phyloP scores from a whole-genome alignment of 2,329 filamentous ascomycete genomes.

The Ophiostoma perfectum region DNA sequence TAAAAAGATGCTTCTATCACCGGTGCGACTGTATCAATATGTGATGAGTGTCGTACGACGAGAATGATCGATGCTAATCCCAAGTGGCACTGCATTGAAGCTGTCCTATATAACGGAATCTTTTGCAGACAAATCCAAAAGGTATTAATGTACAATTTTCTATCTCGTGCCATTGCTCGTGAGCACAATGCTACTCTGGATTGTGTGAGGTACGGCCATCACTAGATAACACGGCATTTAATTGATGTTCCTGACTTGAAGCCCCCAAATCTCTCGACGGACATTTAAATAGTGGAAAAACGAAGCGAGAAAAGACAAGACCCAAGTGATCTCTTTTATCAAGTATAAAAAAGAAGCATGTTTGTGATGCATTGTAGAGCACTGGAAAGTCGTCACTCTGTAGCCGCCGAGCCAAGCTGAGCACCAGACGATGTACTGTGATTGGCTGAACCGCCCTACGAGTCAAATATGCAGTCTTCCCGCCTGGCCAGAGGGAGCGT shows the following conservation, averaged over 20 bases:
- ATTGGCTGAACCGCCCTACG: slow-evolving; percentile 11
- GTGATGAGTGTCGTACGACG: too few relatives aligned
- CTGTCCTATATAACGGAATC: too few relatives aligned
- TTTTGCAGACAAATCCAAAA: too few relatives aligned
- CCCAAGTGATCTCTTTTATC: neutral
- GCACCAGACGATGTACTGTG: slow-evolving; percentile 18
- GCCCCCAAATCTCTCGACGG: neutral
- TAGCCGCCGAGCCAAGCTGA: slow-evolving; percentile 20
- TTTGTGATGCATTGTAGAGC: neutral
- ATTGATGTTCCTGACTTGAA: neutral
- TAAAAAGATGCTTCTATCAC: too few relatives aligned
- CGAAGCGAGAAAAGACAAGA: neutral
- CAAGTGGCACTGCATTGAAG: too few relatives aligned
- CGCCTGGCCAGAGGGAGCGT: neutral
- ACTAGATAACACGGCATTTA: neutral
- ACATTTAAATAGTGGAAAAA: neutral
- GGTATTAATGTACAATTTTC: too few relatives aligned
- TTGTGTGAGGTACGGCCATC: neutral
- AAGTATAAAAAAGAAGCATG: neutral
- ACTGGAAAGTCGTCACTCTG: slow-evolving; percentile 13
- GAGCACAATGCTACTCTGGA: too few relatives aligned
- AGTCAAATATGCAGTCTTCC: slow-evolving; percentile 2
- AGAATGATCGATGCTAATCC: too few relatives aligned
- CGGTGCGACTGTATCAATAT: too few relatives aligned
- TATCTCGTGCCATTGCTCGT: too few relatives aligned